Conservation (phyloP, 179 eudicot species). For the Patellifolia procumbens region DNA sequence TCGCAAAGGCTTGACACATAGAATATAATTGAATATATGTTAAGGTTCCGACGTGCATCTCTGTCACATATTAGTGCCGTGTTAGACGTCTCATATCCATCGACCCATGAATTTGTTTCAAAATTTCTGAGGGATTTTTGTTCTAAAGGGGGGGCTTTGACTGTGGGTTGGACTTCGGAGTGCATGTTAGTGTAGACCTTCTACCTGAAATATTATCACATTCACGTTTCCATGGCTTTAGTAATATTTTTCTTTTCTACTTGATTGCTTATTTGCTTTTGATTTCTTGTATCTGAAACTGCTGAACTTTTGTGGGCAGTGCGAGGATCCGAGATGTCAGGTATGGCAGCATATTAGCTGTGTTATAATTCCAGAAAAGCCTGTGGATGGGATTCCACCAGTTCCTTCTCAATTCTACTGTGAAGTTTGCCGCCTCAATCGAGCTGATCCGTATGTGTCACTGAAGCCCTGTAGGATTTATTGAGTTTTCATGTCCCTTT, state of each 20-base stretch:
- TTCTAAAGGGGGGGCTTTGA: neutral
- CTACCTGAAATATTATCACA: neutral
- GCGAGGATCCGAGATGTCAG: constrained; percentile 81
- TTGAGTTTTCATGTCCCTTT: neutral
- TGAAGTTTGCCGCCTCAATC: constrained; percentile 85
- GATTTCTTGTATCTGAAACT: constrained; percentile 6
- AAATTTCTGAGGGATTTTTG: neutral
- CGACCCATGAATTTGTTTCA: neutral
- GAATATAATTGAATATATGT: too few relatives aligned
- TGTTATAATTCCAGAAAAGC: constrained; percentile 84
- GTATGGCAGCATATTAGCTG: constrained; percentile 90
- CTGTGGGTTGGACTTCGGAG: neutral
- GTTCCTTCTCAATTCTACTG: constrained; percentile 74
- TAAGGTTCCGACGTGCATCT: neutral
- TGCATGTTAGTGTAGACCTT: neutral
- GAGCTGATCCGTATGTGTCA: constrained; percentile 95
- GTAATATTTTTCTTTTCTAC: neutral
- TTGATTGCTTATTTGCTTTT: neutral
- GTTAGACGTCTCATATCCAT: neutral
- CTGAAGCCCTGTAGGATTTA: neutral
- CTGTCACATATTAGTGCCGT: neutral
- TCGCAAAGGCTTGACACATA: neutral
- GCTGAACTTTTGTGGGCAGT: constrained; percentile 47
- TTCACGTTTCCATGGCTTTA: neutral
- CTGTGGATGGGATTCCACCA: constrained; percentile 60